A percentile compares a stretch with the other conserved stretches of the same genome.
These are phyloP conservation scores for Inosperma sp. DNA, from an alignment of 768 basidiomycete species.

Conservation along the genomic window DNA sequence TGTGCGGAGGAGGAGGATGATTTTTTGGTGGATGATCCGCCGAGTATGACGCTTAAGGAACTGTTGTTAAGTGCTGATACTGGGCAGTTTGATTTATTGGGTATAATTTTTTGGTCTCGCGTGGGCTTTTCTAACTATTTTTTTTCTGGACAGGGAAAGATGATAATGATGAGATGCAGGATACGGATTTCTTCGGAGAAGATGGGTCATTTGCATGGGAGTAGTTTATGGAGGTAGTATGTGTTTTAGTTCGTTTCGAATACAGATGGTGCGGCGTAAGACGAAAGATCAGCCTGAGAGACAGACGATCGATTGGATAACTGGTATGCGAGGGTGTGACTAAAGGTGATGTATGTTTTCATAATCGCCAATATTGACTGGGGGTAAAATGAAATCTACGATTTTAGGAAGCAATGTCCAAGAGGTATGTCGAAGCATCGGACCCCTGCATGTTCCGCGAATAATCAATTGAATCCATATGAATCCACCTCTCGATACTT, in stretches of 20 bases:
- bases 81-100: not conserved
- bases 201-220: conserved; percentile 15
- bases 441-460: no score
- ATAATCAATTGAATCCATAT: no score
- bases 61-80: not conserved
- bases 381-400: no score
- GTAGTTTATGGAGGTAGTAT: not conserved
- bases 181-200: conserved; percentile 2
- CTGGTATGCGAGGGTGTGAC: no score
- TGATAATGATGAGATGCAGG: conserved; percentile 8
- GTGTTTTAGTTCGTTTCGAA: conserved; percentile 1
- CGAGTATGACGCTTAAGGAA: not conserved
- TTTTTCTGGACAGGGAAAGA: not conserved
- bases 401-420: no score
- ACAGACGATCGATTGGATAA: no score
- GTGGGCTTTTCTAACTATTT: not conserved
- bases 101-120: not conserved
- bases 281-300: no score
- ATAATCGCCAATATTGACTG: no score
- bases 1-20: conserved; percentile 20
- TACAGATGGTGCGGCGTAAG: no score
- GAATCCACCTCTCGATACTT: no score
- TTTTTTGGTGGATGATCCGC: conserved; percentile 31
- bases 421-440: no score
- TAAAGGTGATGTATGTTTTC: no score